Evolutionary conservation across 2,329 filamentous ascomycete species (phyloP).

Genomic region (Pleomassaria siparia): DNA sequence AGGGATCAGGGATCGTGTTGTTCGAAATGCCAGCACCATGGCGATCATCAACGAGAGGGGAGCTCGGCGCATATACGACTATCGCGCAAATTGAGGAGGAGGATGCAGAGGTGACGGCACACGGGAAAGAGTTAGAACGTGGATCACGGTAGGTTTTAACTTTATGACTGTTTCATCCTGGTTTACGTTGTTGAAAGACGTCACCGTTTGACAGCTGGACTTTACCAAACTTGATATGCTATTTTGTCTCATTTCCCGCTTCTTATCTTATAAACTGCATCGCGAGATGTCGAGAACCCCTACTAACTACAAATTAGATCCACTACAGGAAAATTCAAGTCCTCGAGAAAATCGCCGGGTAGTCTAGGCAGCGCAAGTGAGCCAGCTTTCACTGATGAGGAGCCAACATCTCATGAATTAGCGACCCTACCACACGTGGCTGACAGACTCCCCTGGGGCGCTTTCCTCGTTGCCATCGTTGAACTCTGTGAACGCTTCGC

Average conservation of each 20-base stretch:
- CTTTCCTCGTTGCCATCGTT: constrained; percentile 52
- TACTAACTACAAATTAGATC: neutral
- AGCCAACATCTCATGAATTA: constrained; percentile 29
- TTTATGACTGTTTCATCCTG: neutral
- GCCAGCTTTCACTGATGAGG: constrained; percentile 19
- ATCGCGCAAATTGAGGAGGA: constrained; percentile 34
- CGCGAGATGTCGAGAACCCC: neutral
- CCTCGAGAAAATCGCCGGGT: no score
- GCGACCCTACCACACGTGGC: constrained; percentile 37
- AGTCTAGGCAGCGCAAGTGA: neutral
- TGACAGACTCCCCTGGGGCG: constrained; percentile 48
- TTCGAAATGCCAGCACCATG: constrained; percentile 25
- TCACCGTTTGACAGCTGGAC: neutral
- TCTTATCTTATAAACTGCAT: neutral
- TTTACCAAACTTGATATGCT: neutral
- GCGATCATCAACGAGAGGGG: constrained; percentile 15
- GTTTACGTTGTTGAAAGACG: neutral
- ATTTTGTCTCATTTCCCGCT: neutral
- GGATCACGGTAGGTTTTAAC: constrained; percentile 8
- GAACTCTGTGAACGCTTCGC: constrained; percentile 54
- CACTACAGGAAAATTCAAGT: no score
- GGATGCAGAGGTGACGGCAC: constrained; percentile 16
- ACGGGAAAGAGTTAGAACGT: constrained; percentile 17
- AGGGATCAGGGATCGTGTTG: neutral
- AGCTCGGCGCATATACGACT: constrained; percentile 32